These are phyloP conservation scores for Galerina marginata DNA, from an alignment of 768 basidiomycete species.

Conservation along the genomic window DNA sequence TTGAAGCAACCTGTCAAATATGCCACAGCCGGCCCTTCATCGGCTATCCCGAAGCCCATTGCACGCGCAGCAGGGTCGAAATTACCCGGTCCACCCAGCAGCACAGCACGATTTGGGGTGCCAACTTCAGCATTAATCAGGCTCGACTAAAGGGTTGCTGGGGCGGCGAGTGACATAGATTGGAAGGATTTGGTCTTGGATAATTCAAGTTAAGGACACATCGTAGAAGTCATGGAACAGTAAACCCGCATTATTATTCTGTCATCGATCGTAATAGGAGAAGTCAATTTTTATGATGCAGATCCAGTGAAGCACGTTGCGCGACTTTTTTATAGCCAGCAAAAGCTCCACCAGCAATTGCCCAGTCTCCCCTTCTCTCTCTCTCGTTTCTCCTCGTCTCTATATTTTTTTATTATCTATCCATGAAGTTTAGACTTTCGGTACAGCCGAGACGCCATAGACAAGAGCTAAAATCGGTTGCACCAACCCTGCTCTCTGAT, in stretches of 20 bases:
- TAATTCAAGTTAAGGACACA: neutral
- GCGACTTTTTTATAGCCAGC: conserved; percentile 3
- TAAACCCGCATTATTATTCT: neutral
- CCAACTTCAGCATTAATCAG: conserved; percentile 2
- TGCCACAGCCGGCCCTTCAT: conserved; percentile 22
- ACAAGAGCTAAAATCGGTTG: conserved; percentile 18
- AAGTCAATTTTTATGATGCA: conserved; percentile 4
- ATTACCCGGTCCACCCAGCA: conserved; percentile 28
- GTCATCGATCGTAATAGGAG: neutral
- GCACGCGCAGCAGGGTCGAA: conserved; percentile 24
- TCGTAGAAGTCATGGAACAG: neutral
- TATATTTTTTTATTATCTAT: neutral
- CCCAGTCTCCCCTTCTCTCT: neutral
- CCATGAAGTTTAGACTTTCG: conserved; percentile 27
- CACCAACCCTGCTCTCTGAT: conserved; percentile 43
- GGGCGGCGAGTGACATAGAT: conserved; percentile 9
- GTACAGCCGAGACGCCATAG: conserved; percentile 8
- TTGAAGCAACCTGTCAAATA: conserved; percentile 31
- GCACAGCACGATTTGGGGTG: conserved; percentile 23
- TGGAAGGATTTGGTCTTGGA: neutral
- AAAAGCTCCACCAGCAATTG: neutral
- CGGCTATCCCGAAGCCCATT: conserved; percentile 35
- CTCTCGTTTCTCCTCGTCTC: neutral
- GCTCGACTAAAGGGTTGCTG: conserved; percentile 2
- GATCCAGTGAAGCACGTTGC: conserved; percentile 11